Evolutionary conservation across 2,329 filamentous ascomycete species (phyloP).

Genomic region (Elsinoe fawcettii): DNA sequence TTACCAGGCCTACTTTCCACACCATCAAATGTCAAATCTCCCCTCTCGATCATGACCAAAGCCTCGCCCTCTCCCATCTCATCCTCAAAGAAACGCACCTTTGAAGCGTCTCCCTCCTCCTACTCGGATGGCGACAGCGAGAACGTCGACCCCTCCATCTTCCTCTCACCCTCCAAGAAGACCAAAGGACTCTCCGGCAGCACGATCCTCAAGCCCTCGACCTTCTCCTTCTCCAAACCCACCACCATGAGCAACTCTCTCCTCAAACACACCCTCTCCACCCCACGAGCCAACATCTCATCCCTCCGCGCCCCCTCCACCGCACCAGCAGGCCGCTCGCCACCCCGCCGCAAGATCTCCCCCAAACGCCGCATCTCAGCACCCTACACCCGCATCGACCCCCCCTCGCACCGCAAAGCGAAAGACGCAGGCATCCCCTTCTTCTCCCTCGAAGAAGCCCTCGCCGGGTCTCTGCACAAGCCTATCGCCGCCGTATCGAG

Average conservation of each 20-base stretch:
- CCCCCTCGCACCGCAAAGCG: constrained; percentile 49
- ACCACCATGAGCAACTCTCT: constrained; percentile 22
- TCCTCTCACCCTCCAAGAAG: constrained; percentile 47
- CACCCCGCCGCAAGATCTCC: constrained; percentile 64
- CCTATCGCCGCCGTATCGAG: constrained; percentile 29
- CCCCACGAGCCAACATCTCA: constrained; percentile 29
- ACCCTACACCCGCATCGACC: constrained; percentile 61
- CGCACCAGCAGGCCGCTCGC: constrained; percentile 69
- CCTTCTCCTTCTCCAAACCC: constrained; percentile 32
- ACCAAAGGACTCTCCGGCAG: constrained; percentile 37
- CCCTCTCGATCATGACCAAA: constrained; percentile 21
- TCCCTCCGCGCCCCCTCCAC: constrained; percentile 39
- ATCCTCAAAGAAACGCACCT: constrained; percentile 40
- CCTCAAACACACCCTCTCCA: constrained; percentile 31
- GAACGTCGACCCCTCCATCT: constrained; percentile 50
- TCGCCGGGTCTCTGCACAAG: constrained; percentile 65
- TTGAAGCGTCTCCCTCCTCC: constrained; percentile 36
- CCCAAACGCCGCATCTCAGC: constrained; percentile 57
- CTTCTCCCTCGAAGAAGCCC: constrained; percentile 77
- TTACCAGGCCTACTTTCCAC: constrained; percentile 16
- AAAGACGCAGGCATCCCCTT: constrained; percentile 44
- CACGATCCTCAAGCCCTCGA: constrained; percentile 32
- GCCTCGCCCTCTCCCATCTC: constrained; percentile 26
- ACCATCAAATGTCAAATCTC: constrained; percentile 24
- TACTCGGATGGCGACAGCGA: constrained; percentile 46